phyloP scores from a whole-genome alignment of 768 basidiomycete genomes.

The Agaricus subrufescens region DNA sequence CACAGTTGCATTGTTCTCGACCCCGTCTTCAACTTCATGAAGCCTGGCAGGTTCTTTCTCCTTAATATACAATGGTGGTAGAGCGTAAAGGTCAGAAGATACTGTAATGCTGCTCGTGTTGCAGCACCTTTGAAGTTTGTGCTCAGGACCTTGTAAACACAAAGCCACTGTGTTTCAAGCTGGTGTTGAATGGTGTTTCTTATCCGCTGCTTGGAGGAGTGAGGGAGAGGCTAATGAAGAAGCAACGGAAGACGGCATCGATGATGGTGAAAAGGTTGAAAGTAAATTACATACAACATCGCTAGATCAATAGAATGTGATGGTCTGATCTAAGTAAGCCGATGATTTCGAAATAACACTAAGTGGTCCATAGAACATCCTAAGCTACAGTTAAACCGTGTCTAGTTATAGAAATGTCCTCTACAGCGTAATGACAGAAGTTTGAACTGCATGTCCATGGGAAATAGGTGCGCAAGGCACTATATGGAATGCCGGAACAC shows the following conservation, averaged over 20 bases:
- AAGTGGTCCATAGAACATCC: too few relatives aligned
- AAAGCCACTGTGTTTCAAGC: slow-evolving; percentile 73
- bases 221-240: not conserved
- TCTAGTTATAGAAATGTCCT: too few relatives aligned
- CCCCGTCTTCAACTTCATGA: slow-evolving; percentile 26
- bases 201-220: slow-evolving; percentile 5
- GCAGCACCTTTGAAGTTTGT: slow-evolving; percentile 74
- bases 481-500: not conserved
- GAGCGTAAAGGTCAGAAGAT: slow-evolving; percentile 77
- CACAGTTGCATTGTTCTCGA: slow-evolving; percentile 20
- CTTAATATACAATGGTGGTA: slow-evolving; percentile 8
- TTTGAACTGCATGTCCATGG: not conserved
- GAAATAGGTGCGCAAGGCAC: not conserved
- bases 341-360: too few relatives aligned
- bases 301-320: not conserved
- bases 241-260: slow-evolving; percentile 7
- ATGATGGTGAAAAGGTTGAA: not conserved
- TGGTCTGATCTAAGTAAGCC: too few relatives aligned
- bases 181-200: slow-evolving; percentile 20
- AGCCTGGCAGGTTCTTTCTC: slow-evolving; percentile 28
- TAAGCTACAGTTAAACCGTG: too few relatives aligned
- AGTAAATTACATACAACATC: not conserved
- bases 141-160: slow-evolving; percentile 82
- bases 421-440: not conserved
- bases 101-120: slow-evolving; percentile 75